phyloP scores from a whole-genome alignment of 768 basidiomycete genomes.

The Tricholoma matsutake region DNA sequence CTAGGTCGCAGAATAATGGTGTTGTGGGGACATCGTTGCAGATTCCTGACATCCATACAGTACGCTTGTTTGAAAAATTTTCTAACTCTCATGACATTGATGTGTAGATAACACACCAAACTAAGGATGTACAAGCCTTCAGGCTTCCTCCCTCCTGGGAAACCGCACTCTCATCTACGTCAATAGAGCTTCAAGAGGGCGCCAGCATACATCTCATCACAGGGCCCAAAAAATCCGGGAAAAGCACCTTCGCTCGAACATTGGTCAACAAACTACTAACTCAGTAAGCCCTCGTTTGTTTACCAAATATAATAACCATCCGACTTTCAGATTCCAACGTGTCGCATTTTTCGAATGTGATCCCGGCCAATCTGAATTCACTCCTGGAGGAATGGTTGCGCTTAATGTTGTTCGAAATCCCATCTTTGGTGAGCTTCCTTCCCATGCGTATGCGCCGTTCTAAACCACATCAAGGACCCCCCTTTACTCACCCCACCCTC shows the following conservation, averaged over 20 bases:
- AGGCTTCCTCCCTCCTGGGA: constrained; percentile 38
- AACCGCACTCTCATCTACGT: constrained; percentile 24
- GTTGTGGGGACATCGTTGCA: constrained; percentile 36
- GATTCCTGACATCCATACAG: constrained; percentile 48
- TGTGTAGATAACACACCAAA: constrained; percentile 31
- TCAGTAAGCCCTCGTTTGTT: constrained; percentile 37
- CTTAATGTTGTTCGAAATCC: constrained; percentile 67
- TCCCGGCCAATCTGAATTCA: constrained; percentile 91
- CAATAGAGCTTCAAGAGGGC: not conserved
- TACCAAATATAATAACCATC: not conserved
- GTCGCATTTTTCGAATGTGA: constrained; percentile 95
- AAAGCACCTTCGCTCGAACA: constrained; percentile 82
- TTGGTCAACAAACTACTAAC: constrained; percentile 66
- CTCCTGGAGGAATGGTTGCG: constrained; percentile 80
- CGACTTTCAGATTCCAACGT: constrained; percentile 55
- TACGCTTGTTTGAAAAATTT: constrained; percentile 20
- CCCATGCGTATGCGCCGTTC: not conserved
- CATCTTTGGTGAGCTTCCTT: constrained; percentile 56
- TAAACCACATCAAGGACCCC: constrained; percentile 56
- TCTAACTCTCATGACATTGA: not conserved
- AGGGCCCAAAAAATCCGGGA: constrained; percentile 80
- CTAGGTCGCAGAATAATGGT: constrained; percentile 38
- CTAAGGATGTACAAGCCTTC: constrained; percentile 38
- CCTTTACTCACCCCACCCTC: constrained; percentile 78
- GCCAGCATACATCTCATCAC: constrained; percentile 60